A percentile compares a stretch with the other conserved stretches of the same genome.
phyloP scores from a whole-genome alignment of 257 asterid species.

The Scutellaria minor region DNA sequence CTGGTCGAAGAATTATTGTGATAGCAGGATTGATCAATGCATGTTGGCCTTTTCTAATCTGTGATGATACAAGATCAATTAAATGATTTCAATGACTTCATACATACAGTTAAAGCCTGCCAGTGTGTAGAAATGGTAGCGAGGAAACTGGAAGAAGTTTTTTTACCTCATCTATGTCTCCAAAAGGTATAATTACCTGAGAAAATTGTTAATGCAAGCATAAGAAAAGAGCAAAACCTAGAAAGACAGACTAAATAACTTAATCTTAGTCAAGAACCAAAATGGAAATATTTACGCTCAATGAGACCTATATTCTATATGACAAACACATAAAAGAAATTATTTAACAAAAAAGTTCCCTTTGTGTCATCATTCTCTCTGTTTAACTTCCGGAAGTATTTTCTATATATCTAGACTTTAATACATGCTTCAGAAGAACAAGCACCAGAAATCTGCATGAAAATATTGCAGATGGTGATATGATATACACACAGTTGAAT shows the following conservation, averaged over 20 bases:
- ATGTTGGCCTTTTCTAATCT: slow-evolving; percentile 92
- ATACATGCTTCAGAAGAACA: neutral
- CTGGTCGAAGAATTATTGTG: slow-evolving; percentile 77
- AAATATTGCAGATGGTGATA: slow-evolving; percentile 6
- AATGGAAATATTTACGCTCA: slow-evolving; percentile 23
- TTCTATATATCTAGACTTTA: neutral
- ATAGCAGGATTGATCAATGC: slow-evolving; percentile 90
- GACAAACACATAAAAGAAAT: slow-evolving; percentile 1
- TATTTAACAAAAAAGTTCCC: slow-evolving; percentile 1
- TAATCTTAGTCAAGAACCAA: slow-evolving; percentile 10
- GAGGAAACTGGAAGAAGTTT: slow-evolving; percentile 32
- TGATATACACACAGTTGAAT: slow-evolving; percentile 7
- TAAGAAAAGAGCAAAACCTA: slow-evolving; percentile 30
- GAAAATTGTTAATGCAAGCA: slow-evolving; percentile 36
- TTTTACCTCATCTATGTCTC: slow-evolving; percentile 90
- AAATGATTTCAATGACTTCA: slow-evolving; percentile 32
- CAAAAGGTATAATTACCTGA: slow-evolving; percentile 87
- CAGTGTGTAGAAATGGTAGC: slow-evolving; percentile 27
- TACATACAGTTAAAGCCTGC: slow-evolving; percentile 30
- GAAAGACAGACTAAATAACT: neutral
- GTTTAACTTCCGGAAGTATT: slow-evolving; percentile 8
- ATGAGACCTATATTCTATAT: neutral
- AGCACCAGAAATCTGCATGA: neutral
- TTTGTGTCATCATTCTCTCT: neutral
- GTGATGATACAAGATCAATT: slow-evolving; percentile 40